Evolutionary conservation across 2,329 filamentous ascomycete species (phyloP), one percentile per base, ranked within the genome.

Genomic region (Alternaria arbusti): DNA sequence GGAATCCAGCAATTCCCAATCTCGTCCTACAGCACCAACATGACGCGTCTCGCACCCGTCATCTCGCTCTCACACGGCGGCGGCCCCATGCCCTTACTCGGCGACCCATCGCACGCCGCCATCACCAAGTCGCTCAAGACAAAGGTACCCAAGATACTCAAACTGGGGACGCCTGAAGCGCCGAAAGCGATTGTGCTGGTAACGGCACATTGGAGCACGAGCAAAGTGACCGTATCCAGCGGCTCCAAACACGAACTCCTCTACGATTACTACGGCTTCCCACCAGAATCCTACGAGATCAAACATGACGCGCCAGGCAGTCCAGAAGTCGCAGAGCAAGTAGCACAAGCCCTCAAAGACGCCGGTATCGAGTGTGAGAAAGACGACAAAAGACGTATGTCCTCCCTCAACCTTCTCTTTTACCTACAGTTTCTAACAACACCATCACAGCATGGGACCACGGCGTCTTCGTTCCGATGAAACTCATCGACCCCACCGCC

Each of bases 221-320:
- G 66, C 13, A 76, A 75, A 9, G 86, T 87, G 1, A 84, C 82
- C 45, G 84, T 90, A 61, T 86, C 85, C 12, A 86, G 83, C 3
- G 83, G 71, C 5, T 70, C 78, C 20, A 81, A 79, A 23, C 87
- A 85, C 59, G 70, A 78, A 3, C 78, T 90, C 5, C 76, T 83
- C 52, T 90, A 87, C 72, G 87, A 90, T 72, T 90, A 89, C 77
- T 83, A 83, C 69, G 86, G 86, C 17, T 89, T 89, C 70, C 87
- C 87, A 0, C 72, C 80, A 10, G 86, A 87, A 74, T 72, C 84
- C 0, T 90, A 89, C 73, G 63, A 80, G 17, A 77, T 89, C 66
- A 84, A 84, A 69, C 89, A 90, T 69, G 81, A 85, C 5, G 87
- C 88, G 4, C 82, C 84, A 0, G 88, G 88, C 0, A 83, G 83